A percentile compares a stretch with the other conserved stretches of the same genome.
phyloP scores from a whole-genome alignment of 1,284 basidiomycete species.

The Cystobasidium pallidum region DNA sequence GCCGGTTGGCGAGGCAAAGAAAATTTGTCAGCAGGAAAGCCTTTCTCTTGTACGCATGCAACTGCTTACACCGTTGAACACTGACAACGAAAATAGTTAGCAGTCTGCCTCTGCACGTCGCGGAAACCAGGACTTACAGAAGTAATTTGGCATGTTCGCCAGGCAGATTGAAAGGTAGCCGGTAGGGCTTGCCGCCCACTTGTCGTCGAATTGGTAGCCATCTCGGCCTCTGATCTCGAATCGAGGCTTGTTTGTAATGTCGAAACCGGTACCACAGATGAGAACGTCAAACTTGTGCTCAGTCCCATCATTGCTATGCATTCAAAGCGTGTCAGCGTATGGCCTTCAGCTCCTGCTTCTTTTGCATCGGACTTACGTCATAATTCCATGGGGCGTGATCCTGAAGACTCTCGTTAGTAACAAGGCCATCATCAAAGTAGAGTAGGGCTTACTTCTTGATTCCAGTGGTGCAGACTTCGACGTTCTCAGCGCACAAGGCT shows the following conservation, averaged over 20 bases:
- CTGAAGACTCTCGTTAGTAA: background rate
- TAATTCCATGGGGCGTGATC: slow-evolving; percentile 30
- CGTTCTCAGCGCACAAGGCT: slow-evolving; percentile 40
- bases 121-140: background rate
- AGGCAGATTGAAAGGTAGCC: slow-evolving; percentile 39
- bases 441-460: background rate
- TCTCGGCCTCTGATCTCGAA: slow-evolving; percentile 37
- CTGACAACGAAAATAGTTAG: slow-evolving; percentile 44
- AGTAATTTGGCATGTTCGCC: slow-evolving; percentile 44
- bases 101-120: background rate
- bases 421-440: background rate
- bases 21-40: background rate
- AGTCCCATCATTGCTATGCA: slow-evolving; percentile 51
- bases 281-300: slow-evolving; percentile 40
- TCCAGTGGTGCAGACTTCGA: slow-evolving; percentile 16
- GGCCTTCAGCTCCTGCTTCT: background rate
- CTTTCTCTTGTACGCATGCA: background rate
- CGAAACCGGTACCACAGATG: slow-evolving; percentile 46
- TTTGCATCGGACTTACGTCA: background rate
- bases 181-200: slow-evolving; percentile 33
- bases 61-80: slow-evolving; percentile 21
- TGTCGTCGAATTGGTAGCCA: slow-evolving; percentile 37
- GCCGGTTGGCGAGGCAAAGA: background rate
- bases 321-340: background rate
- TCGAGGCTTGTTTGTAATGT: slow-evolving; percentile 40